Base-by-base conservation (phyloP, 2,329 filamentous ascomycete genomes). In the Fonsecaea multimorphosa region DNA sequence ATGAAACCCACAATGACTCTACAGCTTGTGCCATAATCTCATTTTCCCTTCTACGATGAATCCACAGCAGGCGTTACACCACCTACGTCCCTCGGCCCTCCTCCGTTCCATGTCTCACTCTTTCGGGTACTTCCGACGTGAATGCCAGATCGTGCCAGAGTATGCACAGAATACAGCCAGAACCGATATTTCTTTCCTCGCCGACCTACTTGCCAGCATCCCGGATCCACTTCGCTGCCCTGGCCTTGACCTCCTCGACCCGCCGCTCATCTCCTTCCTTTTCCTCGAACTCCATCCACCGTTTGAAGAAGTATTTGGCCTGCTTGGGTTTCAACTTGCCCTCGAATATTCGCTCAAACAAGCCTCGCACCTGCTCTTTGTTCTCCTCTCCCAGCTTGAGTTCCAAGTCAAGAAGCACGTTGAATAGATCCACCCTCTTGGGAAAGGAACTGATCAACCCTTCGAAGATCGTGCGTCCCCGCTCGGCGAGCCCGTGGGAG, bases 391-490 rank as follows among this genome's bases (percentile, higher is more conserved):
- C 85, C 60, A 89, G 85, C 80, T 99, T 84, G 63, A 89, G 85
- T 81, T 99, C 95, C 63, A 97, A 84, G 75, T 97, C 93, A 1
- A 97, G 80, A 70, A 96, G 88, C 78, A 96, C 89, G 78, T 92
- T 95, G 94, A 94, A 98, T 58, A 98, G 82, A 76, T 97, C 93
- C 66, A 92, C 87, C 77, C 92, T 91, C 82, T 96, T 96, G 53
- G 93, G 92, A 82, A 90, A 97, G 3, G 90, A 89, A 38, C 87
- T 86, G 7, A 99, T 84, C 8, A 99, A 84, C 44, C 90, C 91
- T 78, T 97, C 94, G 73, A 98, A 98, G 75, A 98, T 89, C 29
- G 96, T 99, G 19, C 96, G 90, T 9, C 95, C 95, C 65, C 92
- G 91, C 80, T 99, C 96, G 2, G 92, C 83, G 73, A 96, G 91